These are phyloP conservation scores for Cutaneotrichosporon dermatis DNA, from an alignment of 1,284 basidiomycete genomes.

Conservation along the genomic window DNA sequence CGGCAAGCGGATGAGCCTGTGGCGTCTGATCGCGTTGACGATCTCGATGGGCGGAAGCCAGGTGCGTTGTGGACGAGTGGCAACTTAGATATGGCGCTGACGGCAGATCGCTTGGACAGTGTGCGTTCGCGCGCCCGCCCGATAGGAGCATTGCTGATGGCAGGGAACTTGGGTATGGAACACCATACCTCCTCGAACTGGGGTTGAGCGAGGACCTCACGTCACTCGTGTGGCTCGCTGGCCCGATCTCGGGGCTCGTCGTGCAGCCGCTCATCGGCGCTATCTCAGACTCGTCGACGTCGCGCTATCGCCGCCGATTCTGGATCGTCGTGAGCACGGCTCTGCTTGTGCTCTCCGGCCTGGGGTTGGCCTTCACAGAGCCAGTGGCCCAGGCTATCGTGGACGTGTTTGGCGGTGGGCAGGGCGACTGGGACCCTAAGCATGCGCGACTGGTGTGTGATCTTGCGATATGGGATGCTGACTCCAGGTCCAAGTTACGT, in stretches of 20 bases:
- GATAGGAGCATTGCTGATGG: conserved; percentile 7
- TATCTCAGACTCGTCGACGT: conserved; percentile 85
- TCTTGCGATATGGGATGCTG: background rate
- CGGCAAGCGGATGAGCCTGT: conserved; percentile 14
- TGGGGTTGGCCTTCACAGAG: conserved; percentile 75
- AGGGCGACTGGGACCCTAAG: conserved; percentile 84
- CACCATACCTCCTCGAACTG: conserved; percentile 82
- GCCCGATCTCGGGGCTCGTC: conserved; percentile 75
- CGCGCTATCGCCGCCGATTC: conserved; percentile 79
- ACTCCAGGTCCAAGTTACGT: conserved; percentile 60
- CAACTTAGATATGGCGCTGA: background rate
- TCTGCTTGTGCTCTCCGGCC: conserved; percentile 55
- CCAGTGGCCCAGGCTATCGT: conserved; percentile 70
- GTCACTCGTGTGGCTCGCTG: conserved; percentile 93
- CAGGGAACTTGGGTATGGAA: conserved; percentile 69
- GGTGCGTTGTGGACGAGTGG: conserved; percentile 33
- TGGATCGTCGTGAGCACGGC: conserved; percentile 81
- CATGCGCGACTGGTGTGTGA: conserved; percentile 58
- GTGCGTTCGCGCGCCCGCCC: conserved; percentile 9
- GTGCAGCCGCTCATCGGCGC: conserved; percentile 95
- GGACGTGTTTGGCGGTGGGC: conserved; percentile 68
- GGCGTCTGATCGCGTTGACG: conserved; percentile 52
- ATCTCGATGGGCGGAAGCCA: conserved; percentile 70
- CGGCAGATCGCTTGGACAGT: conserved; percentile 44
- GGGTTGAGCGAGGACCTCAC: conserved; percentile 88